Base-by-base conservation (phyloP, 495 filamentous ascomycete species). In the Neohortaea acidophila region DNA sequence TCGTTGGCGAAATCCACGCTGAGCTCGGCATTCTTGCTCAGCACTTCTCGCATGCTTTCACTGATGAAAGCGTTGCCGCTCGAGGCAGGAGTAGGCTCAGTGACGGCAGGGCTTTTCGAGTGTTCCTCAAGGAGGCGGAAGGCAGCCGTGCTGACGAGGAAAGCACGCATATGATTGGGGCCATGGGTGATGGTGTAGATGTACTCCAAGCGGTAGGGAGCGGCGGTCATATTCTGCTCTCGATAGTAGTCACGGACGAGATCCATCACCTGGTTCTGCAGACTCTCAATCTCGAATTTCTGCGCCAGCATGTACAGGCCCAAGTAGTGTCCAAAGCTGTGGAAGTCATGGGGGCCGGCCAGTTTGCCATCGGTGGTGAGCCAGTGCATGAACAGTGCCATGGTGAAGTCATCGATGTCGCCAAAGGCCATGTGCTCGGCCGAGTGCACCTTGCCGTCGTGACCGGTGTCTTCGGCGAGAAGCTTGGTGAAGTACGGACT, bases 181-280 rank as follows among this genome's bases (percentile, higher is more conserved):
- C 18, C 25, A 1, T 10, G 9, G 2, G 51, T 50, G 39, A 31
- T 36, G 18, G 23, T 35, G 48, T 56, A 54, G 19, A 56, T 44
- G 45, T 52, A 56, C 27, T 56, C 48, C 10, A 54, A 43, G 28
- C 53, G 53, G 38, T 51, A 56, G 5, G 51, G 31, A 0, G 53
- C 36, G 2, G 53, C 51, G 5, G 51, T 54, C 51, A 56, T 44
- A 45, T 47, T 43, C 24, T 36, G 21, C 3, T 19, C 14, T 22
- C 36, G 36, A 45, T 56, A 56, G 44, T 56, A 54, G 32, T 31
- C 22, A 25, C 53, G 44, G 21, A 54, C 39, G 25, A 42, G 37
- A 29, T 56, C 49, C 45, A 54, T 52, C 15, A 52, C 51, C 10
- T 45, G 22, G 28, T 56, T 54, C 41, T 45, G 17, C 12, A 56